Evolutionary conservation across 2,329 filamentous ascomycete species (phyloP), one percentile per base, ranked within the genome.

Genomic region (Aulographum hederae): DNA sequence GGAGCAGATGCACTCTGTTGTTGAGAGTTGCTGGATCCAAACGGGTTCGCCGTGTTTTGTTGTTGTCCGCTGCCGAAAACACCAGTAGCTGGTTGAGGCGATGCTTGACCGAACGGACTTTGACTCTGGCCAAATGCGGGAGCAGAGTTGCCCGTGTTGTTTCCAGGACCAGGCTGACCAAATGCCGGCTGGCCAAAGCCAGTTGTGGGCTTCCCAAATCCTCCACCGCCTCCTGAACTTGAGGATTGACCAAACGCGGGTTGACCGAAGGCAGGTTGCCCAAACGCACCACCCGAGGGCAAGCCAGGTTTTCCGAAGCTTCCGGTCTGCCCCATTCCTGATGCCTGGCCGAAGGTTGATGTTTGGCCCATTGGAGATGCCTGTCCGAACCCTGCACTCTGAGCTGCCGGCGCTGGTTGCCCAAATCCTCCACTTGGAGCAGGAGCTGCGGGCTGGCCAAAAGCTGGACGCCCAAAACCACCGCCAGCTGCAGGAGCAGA

Each of bases 241-340:
- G 32, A 27, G 23, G 34, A 31, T 34, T 37, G 34, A 5, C 36
- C 37, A 33, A 40, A 40, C n/a, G 23, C 37, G 3, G 40, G 33
- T 32, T 45, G 38, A 6, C 41, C 42, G 34, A 50, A 48, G 26
- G 41, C 36, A 11, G 43, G 27, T 15, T 28, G 27, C 14, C 27
- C 27, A 16, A 39, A 14, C 35, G 32, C 35, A 20, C 18, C 18
- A 10, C 12, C n/a, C 14, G 13, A 10, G 31, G n/a, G 18, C 14
- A 32, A 30, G 18, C 39, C 28, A 27, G 51, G 39, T 33, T 56
- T 49, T 13, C 35, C 35, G 13, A 39, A 37, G 4, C 18, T 30
- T 26, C 31, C 21, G 20, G 31, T 21, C 16, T 37, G 29, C 4
- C 28, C 34, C 8, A 31, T 25, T 18, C 39, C 32, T 27, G 38